phyloP scores from a whole-genome alignment of 2,329 filamentous ascomycete genomes.

The Epichloe sylvatica region DNA sequence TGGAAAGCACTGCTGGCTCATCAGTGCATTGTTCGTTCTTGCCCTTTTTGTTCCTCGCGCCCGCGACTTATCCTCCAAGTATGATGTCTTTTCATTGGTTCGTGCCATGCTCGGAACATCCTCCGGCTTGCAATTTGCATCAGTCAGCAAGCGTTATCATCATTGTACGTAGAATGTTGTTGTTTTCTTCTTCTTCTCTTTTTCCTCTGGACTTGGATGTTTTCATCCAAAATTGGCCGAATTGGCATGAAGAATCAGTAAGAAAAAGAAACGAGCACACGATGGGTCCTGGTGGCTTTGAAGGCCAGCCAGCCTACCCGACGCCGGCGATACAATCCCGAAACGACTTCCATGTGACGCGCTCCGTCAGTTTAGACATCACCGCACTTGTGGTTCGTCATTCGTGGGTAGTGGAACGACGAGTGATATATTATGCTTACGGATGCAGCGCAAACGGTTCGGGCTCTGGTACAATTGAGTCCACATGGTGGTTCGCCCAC shows the following conservation, averaged over 20 bases:
- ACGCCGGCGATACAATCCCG: background rate
- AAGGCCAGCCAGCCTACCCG: too few species aligned
- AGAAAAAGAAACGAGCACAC: background rate
- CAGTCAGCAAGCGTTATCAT: too few species aligned
- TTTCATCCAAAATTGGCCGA: too few species aligned
- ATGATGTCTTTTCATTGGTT: background rate
- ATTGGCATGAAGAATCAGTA: background rate
- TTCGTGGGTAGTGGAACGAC: slow-evolving; percentile 2
- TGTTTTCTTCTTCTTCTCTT: background rate
- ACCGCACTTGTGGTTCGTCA: background rate
- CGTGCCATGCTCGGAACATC: background rate
- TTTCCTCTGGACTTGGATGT: background rate
- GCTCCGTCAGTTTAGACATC: background rate
- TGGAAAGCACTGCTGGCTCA: background rate
- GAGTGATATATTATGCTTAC: background rate
- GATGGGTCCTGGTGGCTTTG: too few species aligned
- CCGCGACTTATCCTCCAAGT: background rate
- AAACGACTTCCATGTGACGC: background rate
- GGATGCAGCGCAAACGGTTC: background rate
- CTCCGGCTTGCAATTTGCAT: too few species aligned
- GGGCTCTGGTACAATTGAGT: background rate
- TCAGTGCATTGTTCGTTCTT: too few species aligned
- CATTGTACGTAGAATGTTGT: background rate
- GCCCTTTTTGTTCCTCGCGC: background rate
- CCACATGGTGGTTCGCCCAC: background rate